Base-by-base conservation (phyloP, 2,329 filamentous ascomycete species). In the Alternaria triticimaculans region DNA sequence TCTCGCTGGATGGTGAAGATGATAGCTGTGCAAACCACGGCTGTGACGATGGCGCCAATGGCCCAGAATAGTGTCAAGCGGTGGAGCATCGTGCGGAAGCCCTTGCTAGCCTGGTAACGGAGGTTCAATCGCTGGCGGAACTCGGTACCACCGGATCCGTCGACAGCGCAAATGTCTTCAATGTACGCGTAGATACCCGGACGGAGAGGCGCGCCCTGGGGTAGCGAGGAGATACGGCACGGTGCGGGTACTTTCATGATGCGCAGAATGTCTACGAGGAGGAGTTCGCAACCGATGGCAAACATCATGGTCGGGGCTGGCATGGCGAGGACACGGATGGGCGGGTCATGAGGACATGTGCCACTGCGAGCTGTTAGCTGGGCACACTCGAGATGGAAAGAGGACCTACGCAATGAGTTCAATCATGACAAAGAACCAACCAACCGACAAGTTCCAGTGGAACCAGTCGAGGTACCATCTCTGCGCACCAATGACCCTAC, bases 401-500 rank as follows among this genome's bases (percentile, higher is more conserved):
- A 30, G 21, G 5, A 77, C 80, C 55, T 78, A 83, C 80, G 85
- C 82, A 66, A 87, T 86, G 21, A 87, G 80, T 67, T 87, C 85
- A 53, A 87, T 80, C 84, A 87, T 87, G 70, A 87, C 81, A 60
- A 86, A 83, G 51, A 87, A 80, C 85, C 86, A 87, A 12, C 82
- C 85, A 3, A 86, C 70, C 4, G 83, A 83, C 49, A 87, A 82
- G 66, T 86, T 87, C 86, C 85, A 87, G 61, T 87, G 86, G 72
- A 87, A 87, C 80, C 82, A 87, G 62, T 88, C 86, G 15, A 87
- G 79, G 61, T 82, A 82, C 61, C 72, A 75, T 51, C 84, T 75
- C 53, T 80, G 70, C 3, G 82, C 83, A 14, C 83, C 83, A 62
- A 85, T 84, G 46, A 86, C 84, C 21, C 85, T 82, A 68, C 86